Evolutionary conservation across 2,329 filamentous ascomycete genomes (phyloP).

Genomic region (Neonectria faginata): DNA sequence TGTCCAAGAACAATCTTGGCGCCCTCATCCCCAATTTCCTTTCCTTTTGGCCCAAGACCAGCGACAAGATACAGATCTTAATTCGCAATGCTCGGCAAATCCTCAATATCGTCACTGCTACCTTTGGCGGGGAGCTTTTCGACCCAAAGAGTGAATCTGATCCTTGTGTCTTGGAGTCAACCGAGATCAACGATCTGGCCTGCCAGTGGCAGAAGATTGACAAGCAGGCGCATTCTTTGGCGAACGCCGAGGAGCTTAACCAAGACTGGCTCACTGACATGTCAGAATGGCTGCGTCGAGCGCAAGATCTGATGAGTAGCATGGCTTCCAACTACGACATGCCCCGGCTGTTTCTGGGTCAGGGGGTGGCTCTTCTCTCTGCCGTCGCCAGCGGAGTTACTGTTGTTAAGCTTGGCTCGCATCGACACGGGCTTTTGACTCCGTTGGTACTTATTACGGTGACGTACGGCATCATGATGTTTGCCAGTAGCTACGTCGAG

Average conservation of each 20-base stretch:
- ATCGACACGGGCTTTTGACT: conserved; percentile 40
- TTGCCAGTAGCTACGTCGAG: conserved; percentile 96
- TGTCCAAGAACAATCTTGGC: conserved; percentile 90
- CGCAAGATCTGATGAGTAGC: conserved; percentile 85
- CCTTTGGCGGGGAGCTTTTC: conserved; percentile 68
- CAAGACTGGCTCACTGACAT: conserved; percentile 58
- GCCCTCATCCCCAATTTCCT: conserved; percentile 85
- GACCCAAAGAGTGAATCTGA: conserved; percentile 47
- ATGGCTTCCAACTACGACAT: conserved; percentile 95
- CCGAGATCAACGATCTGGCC: conserved; percentile 68
- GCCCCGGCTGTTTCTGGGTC: conserved; percentile 65
- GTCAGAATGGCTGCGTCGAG: conserved; percentile 73
- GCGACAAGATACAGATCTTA: conserved; percentile 75
- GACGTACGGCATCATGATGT: conserved; percentile 89
- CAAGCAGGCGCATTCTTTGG: conserved; percentile 40
- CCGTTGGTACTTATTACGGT: conserved; percentile 66
- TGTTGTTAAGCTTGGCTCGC: conserved; percentile 28
- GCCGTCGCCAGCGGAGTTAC: conserved; percentile 33
- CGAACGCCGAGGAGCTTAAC: conserved; percentile 45
- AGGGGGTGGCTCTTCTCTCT: conserved; percentile 52
- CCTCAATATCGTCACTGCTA: conserved; percentile 78
- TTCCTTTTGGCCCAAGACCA: conserved; percentile 71
- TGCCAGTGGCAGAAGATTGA: conserved; percentile 72
- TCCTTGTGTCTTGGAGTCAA: conserved; percentile 52
- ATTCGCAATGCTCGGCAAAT: conserved; percentile 86